Evolutionary conservation across 768 basidiomycete species (phyloP), one percentile per base, ranked within the genome.

Genomic region (Hortiboletus flavorubellus): DNA sequence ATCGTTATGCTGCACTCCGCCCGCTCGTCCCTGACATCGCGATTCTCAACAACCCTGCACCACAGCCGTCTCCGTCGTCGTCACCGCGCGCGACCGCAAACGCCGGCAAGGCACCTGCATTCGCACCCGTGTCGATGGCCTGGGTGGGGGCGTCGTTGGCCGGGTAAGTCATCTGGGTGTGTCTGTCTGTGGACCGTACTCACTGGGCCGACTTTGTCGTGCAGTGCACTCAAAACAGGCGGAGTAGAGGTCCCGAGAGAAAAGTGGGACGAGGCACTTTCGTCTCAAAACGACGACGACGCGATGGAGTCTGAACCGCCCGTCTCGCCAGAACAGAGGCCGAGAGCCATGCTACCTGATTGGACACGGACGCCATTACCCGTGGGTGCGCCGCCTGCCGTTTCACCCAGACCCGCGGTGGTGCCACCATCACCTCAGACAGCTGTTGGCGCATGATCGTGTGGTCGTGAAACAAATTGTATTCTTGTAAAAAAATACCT

Each of bases 131-230:
- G 1, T 77, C 85, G 34, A 77, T 95, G 73, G 80, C 87, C 0
- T 99, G 96, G 96, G 85, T 99, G 11, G 96, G 96, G 5, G 96
- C 93, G 0, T 93, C 91, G 21, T 68, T 98, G 18, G 92, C 94
- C 3, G 96, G 95, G 88, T 93, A 70, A 59, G 85, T 78, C 35
- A 11, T 9, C 40, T 2, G 46, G 7, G 33, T 12, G 2, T 3
- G n/a, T 49, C 9, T 21, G n/a, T 49, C 9, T 21, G 5, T 15
- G 6, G 21, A 21, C 33, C 38, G 34, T 21, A 14, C 64, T 52
- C 10, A 61, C 41, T 1, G 3, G 18, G 11, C 11, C 12, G 4
- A 4, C 4, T 4, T 44, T 7, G 8, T 37, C 4, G 6, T 52
- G 18, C 55, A 93, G 93, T 10, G 80, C 91, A 8, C 76, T 97